Evolutionary conservation across 2,329 filamentous ascomycete genomes (phyloP), one percentile per base, ranked within the genome.

Genomic region (Nemania sp.): DNA sequence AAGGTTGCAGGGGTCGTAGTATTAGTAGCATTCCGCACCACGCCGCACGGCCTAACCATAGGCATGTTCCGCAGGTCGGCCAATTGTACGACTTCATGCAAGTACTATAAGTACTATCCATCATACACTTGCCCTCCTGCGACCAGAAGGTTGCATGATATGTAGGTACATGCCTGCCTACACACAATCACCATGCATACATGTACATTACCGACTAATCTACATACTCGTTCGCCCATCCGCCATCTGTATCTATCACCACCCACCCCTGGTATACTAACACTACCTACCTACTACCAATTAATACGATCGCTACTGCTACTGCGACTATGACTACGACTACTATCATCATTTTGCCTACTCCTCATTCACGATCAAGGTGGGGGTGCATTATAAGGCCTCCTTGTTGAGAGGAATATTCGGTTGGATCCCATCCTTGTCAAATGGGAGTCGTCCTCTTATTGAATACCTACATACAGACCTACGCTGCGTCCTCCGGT

Each of bases 21-120:
- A 66, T 64, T 43, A 64, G 59, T 59, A 20, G 52, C 55, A 68
- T 69, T 72, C 70, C 68, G 70, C 70, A 72, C 70, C 38, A 64
- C 56, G 47, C 66, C 64, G 67, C 69, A 67, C 69, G 66, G 58
- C 58, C 66, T 61, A 70, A 63, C 67, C 63, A 66, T 61, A 64
- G 43, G 51, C 62, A 53, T 41, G 58, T 67, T 67, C 64, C 64
- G 69, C 69, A 65, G 64, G 62, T 66, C 69, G 64, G 69, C 64
- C 69, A 67, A 71, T 60, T 63, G 69, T 68, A 62, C 62, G 62
- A 56, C 62, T 63, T 52, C 55, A 65, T 68, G 66, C 69, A 67
- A 58, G 56, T 66, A 59, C 63, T 63, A 63, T 60, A 62, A 55
- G 57, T 54, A 15, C 43, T 56, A 56, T 22, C 20, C 53, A 56